phyloP scores from a whole-genome alignment of 2,329 filamentous ascomycete species.

The Paraphaeosphaeria sporulosa region DNA sequence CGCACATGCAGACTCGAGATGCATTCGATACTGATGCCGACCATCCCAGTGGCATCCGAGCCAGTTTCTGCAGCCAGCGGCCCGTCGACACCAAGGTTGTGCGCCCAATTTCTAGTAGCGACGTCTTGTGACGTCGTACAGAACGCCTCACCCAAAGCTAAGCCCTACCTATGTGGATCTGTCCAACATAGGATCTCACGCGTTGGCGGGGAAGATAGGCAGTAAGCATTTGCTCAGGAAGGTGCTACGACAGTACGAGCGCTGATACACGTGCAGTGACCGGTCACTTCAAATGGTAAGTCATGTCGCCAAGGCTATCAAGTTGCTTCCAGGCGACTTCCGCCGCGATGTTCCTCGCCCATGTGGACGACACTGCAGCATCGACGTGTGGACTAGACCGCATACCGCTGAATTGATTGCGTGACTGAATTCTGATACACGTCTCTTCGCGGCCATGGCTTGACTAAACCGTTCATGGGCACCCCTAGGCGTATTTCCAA shows the following conservation, averaged over 20 bases:
- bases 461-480: not conserved
- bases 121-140: not conserved
- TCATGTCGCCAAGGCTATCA: not conserved
- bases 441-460: not conserved
- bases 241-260: not conserved
- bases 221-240: not conserved
- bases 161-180: constrained; percentile 2
- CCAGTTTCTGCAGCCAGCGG: not conserved
- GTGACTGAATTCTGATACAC: not conserved
- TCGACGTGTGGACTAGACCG: not conserved
- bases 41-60: not conserved
- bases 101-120: not conserved
- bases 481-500: not conserved
- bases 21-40: not conserved
- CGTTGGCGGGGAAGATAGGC: not conserved
- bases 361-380: not conserved
- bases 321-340: not conserved
- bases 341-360: not conserved
- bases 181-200: not conserved
- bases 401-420: not conserved
- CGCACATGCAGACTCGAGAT: not conserved
- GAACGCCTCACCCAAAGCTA: not conserved
- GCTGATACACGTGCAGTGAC: not conserved
- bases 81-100: not conserved
- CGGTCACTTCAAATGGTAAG: not conserved